A percentile compares a stretch with the other conserved stretches of the same genome.
Conservation (phyloP, 257 asterid genomes). For the Capsicum pubescens region DNA sequence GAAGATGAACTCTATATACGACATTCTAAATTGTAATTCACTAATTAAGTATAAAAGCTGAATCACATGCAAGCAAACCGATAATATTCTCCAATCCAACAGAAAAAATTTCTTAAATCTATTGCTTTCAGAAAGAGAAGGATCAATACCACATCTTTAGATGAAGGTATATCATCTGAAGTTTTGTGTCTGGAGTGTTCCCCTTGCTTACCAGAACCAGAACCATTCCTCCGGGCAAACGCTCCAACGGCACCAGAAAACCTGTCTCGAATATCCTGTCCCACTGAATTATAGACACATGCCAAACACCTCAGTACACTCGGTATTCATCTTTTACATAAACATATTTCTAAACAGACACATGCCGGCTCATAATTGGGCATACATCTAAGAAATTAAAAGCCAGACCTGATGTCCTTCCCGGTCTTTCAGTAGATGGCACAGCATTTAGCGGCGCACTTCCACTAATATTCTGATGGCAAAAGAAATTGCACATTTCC, state of each 20-base stretch:
- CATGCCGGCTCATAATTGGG: neutral
- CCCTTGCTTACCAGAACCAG: constrained; percentile 72
- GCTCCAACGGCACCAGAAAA: constrained; percentile 90
- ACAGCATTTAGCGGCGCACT: constrained; percentile 67
- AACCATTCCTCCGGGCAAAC: constrained; percentile 67
- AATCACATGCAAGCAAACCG: neutral
- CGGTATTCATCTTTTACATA: neutral
- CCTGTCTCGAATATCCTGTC: constrained; percentile 79
- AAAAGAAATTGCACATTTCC: constrained; percentile 30
- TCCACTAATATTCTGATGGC: constrained; percentile 69
- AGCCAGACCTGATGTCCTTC: constrained; percentile 70
- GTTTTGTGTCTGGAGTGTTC: constrained; percentile 68
- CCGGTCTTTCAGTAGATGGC: constrained; percentile 85
- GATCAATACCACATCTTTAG: constrained; percentile 87
- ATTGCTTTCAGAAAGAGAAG: constrained; percentile 20
- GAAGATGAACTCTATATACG: neutral
- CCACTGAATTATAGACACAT: constrained; percentile 47
- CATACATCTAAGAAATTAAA: neutral
- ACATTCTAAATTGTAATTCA: neutral
- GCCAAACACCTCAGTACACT: constrained; percentile 7
- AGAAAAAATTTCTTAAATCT: neutral
- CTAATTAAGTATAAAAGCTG: neutral
- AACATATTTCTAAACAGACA: neutral
- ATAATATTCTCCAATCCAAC: neutral
- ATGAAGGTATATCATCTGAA: constrained; percentile 78